Base-by-base conservation (phyloP, 2,329 filamentous ascomycete genomes). In the Juglanconis oblonga region DNA sequence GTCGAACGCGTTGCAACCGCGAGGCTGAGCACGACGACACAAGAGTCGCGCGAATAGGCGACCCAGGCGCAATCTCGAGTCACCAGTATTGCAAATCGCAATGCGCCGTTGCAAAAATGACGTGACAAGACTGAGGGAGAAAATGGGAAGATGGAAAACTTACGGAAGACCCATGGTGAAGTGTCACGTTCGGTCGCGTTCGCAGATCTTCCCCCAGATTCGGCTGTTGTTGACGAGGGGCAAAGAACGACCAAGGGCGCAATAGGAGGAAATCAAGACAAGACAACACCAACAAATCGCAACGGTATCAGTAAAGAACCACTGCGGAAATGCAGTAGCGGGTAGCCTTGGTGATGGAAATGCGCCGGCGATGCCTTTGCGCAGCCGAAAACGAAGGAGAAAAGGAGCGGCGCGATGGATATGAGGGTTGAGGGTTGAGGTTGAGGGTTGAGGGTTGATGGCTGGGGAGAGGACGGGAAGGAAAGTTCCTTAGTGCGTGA, bases 161-260 rank as follows among this genome's bases (percentile, higher is more conserved):
- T 42, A 63, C 61, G 61, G 61, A 40, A 63, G 53, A 61, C 61
- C 61, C 61, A 63, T 63, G 51, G 31, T 61, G 55, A 51, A 8
- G 31, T 42, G 36, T 51, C 47, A 38, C 55, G 35, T n/a, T 32
- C 35, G n/a, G 36, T 44, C 53, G 33, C 51, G 51, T 32, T 49
- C 33, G 35, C 48, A 44, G 24, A 36, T 55, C 24, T 47, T 49
- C 33, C 48, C 52, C 17, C 4, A 17, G 29, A 17, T 31, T 50
- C 48, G 48, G 56, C 56, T 52, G 32, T 32, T 49, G 54, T 31
- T 47, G 53, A 45, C 56, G 53, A 62, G 52, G 59, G 51, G 56
- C 17, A 32, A 48, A 42, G 29, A 31, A 17, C 6, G 31, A 42
- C 5, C 40, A 42, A 42, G 40, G 45, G 45, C 45, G 45, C 14